phyloP scores from a whole-genome alignment of 1,139 yeast species.

The Suhomyces terraborum region DNA sequence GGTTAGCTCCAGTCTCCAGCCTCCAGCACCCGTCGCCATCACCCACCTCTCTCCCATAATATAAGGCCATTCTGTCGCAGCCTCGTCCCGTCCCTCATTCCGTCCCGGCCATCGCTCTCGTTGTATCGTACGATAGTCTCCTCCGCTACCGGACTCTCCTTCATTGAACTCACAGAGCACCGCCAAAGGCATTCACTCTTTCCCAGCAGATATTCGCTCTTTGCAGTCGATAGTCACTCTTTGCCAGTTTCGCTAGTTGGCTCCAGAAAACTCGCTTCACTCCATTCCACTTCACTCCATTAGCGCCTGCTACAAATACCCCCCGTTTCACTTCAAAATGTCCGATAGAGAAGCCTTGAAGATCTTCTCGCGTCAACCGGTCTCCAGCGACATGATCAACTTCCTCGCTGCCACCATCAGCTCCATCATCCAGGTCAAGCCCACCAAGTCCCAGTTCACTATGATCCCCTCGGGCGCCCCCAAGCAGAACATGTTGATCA shows the following conservation, averaged over 20 bases:
- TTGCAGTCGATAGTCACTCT: no score
- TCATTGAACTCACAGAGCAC: no score
- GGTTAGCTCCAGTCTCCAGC: no score
- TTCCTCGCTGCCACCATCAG: constrained; percentile 79
- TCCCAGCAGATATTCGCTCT: no score
- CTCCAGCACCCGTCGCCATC: not conserved
- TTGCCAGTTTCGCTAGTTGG: not conserved
- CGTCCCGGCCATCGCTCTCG: not conserved
- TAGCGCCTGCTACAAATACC: no score
- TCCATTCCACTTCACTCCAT: no score
- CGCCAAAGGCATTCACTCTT: no score
- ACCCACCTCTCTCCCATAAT: not conserved
- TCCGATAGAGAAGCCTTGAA: constrained; percentile 64
- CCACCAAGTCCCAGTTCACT: constrained; percentile 25
- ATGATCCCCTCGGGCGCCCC: constrained; percentile 15
- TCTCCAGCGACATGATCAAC: constrained; percentile 74
- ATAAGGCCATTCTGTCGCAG: not conserved
- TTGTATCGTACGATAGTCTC: no score
- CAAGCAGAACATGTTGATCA: constrained; percentile 23
- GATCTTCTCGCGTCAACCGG: constrained; percentile 75
- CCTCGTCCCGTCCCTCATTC: no score
- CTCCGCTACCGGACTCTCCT: no score
- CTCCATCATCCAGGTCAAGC: constrained; percentile 67
- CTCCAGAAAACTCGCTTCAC: no score
- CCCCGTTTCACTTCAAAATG: constrained; percentile 24